Percentiles rank a stretch among this genome's conserved stretches.
Evolutionary conservation across 345 rosid species (phyloP).

Genomic region (Cardiospermum halicacabum): DNA sequence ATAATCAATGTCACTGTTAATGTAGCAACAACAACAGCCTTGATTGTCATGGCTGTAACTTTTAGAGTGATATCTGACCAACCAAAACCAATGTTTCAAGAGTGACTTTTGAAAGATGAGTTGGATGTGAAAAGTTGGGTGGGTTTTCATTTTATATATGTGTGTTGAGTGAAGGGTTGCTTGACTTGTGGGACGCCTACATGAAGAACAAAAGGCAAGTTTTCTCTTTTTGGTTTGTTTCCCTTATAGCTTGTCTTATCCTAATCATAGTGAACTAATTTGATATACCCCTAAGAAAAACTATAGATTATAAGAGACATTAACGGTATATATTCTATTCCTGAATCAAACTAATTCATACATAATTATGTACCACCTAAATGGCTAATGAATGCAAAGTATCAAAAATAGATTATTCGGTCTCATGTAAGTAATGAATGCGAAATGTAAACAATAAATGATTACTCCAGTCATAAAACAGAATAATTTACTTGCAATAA

Average conservation of each 20-base stretch:
- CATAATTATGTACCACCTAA: no score
- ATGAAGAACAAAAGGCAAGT: slow-evolving; percentile 19
- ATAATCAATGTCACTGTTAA: slow-evolving; percentile 8
- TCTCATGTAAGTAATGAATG: no score
- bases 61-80: neutral
- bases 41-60: slow-evolving; percentile 18
- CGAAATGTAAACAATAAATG: no score
- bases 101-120: neutral
- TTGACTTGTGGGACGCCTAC: slow-evolving; percentile 14
- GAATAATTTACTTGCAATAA: neutral
- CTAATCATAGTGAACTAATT: neutral
- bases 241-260: neutral
- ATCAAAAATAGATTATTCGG: no score
- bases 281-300: neutral
- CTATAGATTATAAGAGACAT: neutral
- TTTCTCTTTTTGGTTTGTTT: neutral
- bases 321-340: no score
- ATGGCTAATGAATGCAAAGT: no score
- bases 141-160: neutral
- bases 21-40: neutral
- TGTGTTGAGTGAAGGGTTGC: slow-evolving; percentile 14
- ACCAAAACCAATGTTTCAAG: neutral
- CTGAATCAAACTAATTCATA: no score
- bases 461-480: neutral
- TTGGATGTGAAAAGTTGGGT: neutral